Conservation (phyloP, 2,329 filamentous ascomycete species). For the Teratosphaeria viscida region DNA sequence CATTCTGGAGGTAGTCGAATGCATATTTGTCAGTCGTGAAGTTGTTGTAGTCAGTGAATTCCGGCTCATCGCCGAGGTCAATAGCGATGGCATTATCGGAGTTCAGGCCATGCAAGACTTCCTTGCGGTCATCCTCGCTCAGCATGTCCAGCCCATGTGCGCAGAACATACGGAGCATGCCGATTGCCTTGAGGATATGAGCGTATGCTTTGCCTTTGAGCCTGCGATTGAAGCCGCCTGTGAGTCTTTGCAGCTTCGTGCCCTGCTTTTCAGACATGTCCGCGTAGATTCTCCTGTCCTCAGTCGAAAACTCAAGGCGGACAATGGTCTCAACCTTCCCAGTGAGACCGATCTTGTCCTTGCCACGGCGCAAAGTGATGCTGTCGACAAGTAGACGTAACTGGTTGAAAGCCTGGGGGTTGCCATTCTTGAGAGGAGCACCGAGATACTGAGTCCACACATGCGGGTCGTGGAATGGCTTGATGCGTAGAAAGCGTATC, state of each 20-base stretch:
- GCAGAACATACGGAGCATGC: constrained; percentile 79
- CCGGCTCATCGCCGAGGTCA: constrained; percentile 65
- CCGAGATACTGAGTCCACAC: constrained; percentile 74
- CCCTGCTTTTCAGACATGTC: constrained; percentile 74
- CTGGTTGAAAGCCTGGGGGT: constrained; percentile 73
- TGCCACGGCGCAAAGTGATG: constrained; percentile 83
- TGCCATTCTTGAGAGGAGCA: constrained; percentile 74
- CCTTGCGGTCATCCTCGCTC: constrained; percentile 68
- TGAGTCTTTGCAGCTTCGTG: constrained; percentile 68
- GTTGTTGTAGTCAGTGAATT: constrained; percentile 44
- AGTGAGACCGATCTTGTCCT: constrained; percentile 81
- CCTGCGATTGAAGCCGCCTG: constrained; percentile 43
- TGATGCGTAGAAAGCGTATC: constrained; percentile 72
- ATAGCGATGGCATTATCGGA: constrained; percentile 78
- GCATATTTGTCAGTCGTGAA: constrained; percentile 59
- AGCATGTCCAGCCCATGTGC: constrained; percentile 90
- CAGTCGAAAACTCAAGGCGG: constrained; percentile 60
- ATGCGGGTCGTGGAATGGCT: constrained; percentile 69
- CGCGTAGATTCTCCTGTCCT: constrained; percentile 71
- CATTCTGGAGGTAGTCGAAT: constrained; percentile 74
- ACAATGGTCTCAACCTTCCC: constrained; percentile 62
- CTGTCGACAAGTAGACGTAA: constrained; percentile 83
- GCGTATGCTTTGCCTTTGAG: constrained; percentile 70
- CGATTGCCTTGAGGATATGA: constrained; percentile 82
- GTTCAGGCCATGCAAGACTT: constrained; percentile 53